These are phyloP conservation scores for Houttuynia cordata DNA, from an alignment of 164 flowering plant species.

Conservation along the genomic window DNA sequence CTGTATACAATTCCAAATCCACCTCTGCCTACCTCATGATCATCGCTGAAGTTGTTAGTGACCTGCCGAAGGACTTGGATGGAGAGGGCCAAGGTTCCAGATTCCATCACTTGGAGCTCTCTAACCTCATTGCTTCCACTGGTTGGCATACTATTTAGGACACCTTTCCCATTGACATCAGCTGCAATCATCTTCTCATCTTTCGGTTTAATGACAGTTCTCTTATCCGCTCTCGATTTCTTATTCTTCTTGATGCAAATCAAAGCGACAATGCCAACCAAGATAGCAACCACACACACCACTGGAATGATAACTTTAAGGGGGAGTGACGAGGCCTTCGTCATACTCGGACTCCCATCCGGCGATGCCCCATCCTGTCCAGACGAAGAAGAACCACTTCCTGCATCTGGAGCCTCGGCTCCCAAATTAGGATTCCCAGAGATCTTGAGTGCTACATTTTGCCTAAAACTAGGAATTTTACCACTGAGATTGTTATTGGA, in stretches of 20 bases:
- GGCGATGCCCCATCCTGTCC: background rate
- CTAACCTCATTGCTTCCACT: constrained; percentile 19
- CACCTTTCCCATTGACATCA: constrained; percentile 17
- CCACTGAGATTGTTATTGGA: constrained; percentile 50
- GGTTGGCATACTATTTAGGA: constrained; percentile 8
- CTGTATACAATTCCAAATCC: constrained; percentile 51
- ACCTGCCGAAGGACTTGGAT: constrained; percentile 39
- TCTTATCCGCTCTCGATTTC: constrained; percentile 5
- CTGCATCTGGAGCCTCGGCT: constrained; percentile 6
- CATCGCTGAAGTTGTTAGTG: constrained; percentile 32
- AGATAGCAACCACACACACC: background rate
- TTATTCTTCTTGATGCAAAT: constrained; percentile 9
- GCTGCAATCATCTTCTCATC: constrained; percentile 4
- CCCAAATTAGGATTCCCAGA: constrained; percentile 34
- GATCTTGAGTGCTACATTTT: constrained; percentile 17
- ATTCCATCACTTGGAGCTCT: constrained; percentile 19
- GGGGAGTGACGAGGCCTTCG: background rate
- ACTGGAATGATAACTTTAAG: background rate
- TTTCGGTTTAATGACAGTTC: constrained; percentile 10
- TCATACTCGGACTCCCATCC: background rate
- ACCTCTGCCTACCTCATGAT: constrained; percentile 37
- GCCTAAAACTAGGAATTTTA: constrained; percentile 19
- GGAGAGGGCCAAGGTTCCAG: constrained; percentile 30
- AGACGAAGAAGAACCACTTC: background rate
- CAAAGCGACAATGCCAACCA: background rate